Evolutionary conservation across 208 protist genomes (phyloP), one percentile per base, ranked within the genome.

Genomic region (Lotmaria passim): DNA sequence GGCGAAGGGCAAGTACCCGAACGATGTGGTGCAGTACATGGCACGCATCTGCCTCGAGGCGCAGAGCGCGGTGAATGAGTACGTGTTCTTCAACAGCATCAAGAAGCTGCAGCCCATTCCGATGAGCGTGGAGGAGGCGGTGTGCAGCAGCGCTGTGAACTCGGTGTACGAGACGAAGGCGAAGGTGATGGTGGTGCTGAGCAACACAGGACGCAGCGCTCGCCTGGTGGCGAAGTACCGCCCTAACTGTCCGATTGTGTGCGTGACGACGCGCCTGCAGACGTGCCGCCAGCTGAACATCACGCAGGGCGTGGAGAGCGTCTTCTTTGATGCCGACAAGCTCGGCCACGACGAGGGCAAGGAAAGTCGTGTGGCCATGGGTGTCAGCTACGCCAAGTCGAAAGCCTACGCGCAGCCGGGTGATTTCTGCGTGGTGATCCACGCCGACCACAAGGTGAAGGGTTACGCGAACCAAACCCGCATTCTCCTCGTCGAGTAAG

Each of bases 1-100:
- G 47, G 98, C 98, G 8, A 99, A 99, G 69, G 97, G 98, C 38
- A 83, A 95, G 46, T 99, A 98, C 79, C 98, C 98, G 36, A 85
- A 96, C 57, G 97, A 98, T 69, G 91, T 98, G 34, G 97, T 99
- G 3, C 65, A 90, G 71, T 98, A 97, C 72, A 99, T 99, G 98
- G 81, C 85, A 1, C 86, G 89, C 44, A 98, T 99, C 70, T 94
- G 90, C 78, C 61, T 92, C 0, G 87, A 94, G 78, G 90, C 89
- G 31, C 93, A 97, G 66, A 90, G 82, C 57, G 90, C 90, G 19
- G 86, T 83, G 15, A 89, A 93, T 69, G 59, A 87, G 44, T 85
- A 81, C 56, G 85, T 91, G 24, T 82, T 90, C 69, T 96, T 94
- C 73, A 89, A 92, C 75, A 93, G 86, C 66, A 87, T 93, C 63